Evolutionary conservation across 2,329 filamentous ascomycete genomes (phyloP).

Genomic region (Stagonosporopsis vannaccii): DNA sequence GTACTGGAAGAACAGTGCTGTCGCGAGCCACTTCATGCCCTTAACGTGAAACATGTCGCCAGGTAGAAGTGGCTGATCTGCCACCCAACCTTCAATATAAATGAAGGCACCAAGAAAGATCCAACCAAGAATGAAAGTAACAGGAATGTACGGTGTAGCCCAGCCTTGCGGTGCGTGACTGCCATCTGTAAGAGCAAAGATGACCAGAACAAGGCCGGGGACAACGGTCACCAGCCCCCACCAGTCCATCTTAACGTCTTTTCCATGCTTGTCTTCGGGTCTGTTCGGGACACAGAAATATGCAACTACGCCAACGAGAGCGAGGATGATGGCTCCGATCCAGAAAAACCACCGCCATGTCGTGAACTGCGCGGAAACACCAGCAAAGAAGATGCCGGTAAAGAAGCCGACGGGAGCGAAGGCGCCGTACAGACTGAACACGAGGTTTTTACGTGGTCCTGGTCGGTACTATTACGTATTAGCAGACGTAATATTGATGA

Average conservation of each 20-base stretch:
- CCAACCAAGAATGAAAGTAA: constrained; percentile 69
- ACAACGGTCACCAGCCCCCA: constrained; percentile 45
- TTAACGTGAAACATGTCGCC: constrained; percentile 72
- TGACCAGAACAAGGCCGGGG: constrained; percentile 69
- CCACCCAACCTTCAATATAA: constrained; percentile 77
- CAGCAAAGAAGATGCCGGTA: constrained; percentile 48
- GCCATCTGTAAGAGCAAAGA: constrained; percentile 78
- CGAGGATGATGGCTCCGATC: constrained; percentile 44
- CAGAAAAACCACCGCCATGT: constrained; percentile 47
- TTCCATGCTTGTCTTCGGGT: constrained; percentile 17
- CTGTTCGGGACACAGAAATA: constrained; percentile 42
- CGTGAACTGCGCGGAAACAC: constrained; percentile 39
- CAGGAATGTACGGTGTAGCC: constrained; percentile 75
- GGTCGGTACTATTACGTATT: constrained; percentile 62
- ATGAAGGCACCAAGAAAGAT: constrained; percentile 66
- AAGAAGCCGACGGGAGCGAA: constrained; percentile 59
- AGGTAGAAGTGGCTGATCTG: constrained; percentile 72
- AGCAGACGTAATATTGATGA: neutral
- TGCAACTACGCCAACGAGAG: constrained; percentile 37
- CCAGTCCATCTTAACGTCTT: constrained; percentile 48
- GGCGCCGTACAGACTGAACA: constrained; percentile 67
- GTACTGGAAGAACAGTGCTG: constrained; percentile 55
- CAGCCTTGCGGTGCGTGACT: constrained; percentile 73
- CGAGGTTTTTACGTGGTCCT: constrained; percentile 72
- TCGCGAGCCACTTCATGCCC: constrained; percentile 62